Evolutionary conservation across 2,329 filamentous ascomycete species (phyloP).

Genomic region (Orbilia javanica): DNA sequence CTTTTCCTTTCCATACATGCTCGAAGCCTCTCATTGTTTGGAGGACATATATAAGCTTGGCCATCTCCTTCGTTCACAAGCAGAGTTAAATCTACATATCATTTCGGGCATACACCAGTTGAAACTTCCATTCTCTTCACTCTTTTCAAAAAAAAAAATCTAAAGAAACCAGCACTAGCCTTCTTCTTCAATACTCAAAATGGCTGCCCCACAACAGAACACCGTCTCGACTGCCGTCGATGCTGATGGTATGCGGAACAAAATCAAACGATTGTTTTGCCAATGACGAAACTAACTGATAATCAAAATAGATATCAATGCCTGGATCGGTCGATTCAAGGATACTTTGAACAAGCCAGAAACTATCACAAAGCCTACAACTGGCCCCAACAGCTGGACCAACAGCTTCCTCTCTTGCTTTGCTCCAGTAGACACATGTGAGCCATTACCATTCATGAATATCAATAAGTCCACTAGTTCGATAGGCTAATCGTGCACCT

Average conservation of each 20-base stretch:
- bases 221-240: slow-evolving; percentile 50
- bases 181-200: slow-evolving; percentile 24
- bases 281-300: neutral
- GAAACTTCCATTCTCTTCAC: slow-evolving; percentile 35
- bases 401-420: slow-evolving; percentile 41
- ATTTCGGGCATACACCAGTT: slow-evolving; percentile 24
- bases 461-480: neutral
- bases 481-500: neutral
- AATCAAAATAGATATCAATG: slow-evolving; percentile 43
- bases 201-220: slow-evolving; percentile 50
- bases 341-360: slow-evolving; percentile 58
- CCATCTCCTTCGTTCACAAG: slow-evolving; percentile 26
- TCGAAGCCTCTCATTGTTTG: slow-evolving; percentile 47
- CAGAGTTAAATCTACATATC: slow-evolving; percentile 17
- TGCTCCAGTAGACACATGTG: slow-evolving; percentile 53
- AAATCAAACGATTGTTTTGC: neutral
- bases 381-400: slow-evolving; percentile 48
- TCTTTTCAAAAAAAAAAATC: slow-evolving; percentile 27
- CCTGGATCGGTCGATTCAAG: slow-evolving; percentile 54
- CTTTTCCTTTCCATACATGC: slow-evolving; percentile 28
- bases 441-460: neutral
- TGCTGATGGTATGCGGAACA: slow-evolving; percentile 37
- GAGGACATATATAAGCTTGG: slow-evolving; percentile 42
- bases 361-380: slow-evolving; percentile 55
- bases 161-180: neutral